Evolutionary conservation across 2,329 filamentous ascomycete genomes (phyloP).

Genomic region (Microcyclospora pomicola): DNA sequence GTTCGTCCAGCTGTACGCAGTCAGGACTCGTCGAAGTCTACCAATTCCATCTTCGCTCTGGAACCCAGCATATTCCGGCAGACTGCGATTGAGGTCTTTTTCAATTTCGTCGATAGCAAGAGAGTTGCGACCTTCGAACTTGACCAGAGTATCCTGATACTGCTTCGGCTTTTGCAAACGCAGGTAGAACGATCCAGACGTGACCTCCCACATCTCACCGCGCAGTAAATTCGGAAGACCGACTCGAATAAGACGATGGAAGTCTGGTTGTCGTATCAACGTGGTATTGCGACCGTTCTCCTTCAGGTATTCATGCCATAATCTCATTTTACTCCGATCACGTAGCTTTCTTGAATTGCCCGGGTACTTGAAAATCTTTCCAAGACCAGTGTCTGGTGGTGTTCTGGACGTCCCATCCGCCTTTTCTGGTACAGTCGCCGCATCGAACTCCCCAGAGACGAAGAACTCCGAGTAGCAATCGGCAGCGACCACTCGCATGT

Average conservation of each 20-base stretch:
- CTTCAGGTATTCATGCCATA: conserved; percentile 87
- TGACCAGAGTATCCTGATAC: conserved; percentile 70
- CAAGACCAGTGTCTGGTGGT: conserved; percentile 83
- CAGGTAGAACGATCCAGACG: conserved; percentile 79
- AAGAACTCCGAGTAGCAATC: conserved; percentile 86
- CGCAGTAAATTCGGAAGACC: conserved; percentile 84
- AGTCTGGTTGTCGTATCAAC: conserved; percentile 85
- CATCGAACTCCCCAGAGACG: conserved; percentile 22
- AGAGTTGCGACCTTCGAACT: conserved; percentile 74
- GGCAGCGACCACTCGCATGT: conserved; percentile 62
- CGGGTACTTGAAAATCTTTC: conserved; percentile 85
- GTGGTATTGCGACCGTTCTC: conserved; percentile 92
- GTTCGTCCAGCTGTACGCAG: conserved; percentile 95
- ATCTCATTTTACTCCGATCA: conserved; percentile 89
- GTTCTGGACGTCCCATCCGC: conserved; percentile 19
- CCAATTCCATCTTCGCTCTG: conserved; percentile 93
- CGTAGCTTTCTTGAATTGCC: conserved; percentile 88
- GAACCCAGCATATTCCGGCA: conserved; percentile 94
- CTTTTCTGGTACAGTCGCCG: conserved; percentile 37
- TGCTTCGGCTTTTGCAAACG: conserved; percentile 73
- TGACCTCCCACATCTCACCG: conserved; percentile 92
- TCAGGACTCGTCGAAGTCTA: conserved; percentile 75
- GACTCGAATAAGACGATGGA: conserved; percentile 93
- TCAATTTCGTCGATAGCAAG: conserved; percentile 98
- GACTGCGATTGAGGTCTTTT: conserved; percentile 89